Evolutionary conservation across 108 stramenopile species (phyloP).

Genomic region (Fistulifera pelliculosa): DNA sequence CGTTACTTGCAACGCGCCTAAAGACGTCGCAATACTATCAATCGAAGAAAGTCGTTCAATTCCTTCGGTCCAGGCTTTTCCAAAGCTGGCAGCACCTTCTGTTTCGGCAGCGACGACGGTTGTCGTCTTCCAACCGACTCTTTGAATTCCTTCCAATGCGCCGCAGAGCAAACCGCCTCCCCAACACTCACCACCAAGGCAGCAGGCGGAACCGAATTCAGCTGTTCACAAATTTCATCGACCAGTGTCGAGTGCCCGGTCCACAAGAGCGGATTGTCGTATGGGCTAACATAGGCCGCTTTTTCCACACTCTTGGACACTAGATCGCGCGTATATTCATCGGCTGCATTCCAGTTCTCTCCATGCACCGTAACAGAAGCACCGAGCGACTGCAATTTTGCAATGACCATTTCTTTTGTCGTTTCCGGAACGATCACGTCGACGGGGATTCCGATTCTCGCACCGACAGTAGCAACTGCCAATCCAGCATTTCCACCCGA

Average conservation of each 20-base stretch:
- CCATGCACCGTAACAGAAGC: slow-evolving; percentile 80
- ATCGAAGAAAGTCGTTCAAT: slow-evolving; percentile 50
- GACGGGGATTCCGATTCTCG: slow-evolving; percentile 44
- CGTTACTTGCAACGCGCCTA: slow-evolving; percentile 79
- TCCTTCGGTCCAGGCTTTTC: slow-evolving; percentile 29
- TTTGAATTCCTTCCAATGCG: slow-evolving; percentile 67
- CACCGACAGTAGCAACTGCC: slow-evolving; percentile 69
- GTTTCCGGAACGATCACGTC: slow-evolving; percentile 78
- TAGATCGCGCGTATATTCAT: slow-evolving; percentile 46
- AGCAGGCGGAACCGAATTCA: slow-evolving; percentile 19
- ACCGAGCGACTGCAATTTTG: slow-evolving; percentile 62
- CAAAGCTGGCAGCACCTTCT: slow-evolving; percentile 79
- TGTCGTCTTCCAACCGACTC: slow-evolving; percentile 25
- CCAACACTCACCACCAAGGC: slow-evolving; percentile 80
- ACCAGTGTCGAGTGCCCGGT: slow-evolving; percentile 83
- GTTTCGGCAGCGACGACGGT: slow-evolving; percentile 84
- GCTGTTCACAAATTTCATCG: slow-evolving; percentile 65
- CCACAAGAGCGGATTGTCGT: slow-evolving; percentile 83
- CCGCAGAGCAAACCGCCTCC: slow-evolving; percentile 86
- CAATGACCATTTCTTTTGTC: slow-evolving; percentile 75
- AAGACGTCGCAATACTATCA: slow-evolving; percentile 68
- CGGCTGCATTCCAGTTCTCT: slow-evolving; percentile 86
- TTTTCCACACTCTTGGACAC: slow-evolving; percentile 21
- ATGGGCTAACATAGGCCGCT: slow-evolving; percentile 63
- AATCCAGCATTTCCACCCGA: slow-evolving; percentile 77